Percentiles rank a stretch among this genome's conserved stretches.
Conservation (phyloP, 2,329 filamentous ascomycete species). For the Alternaria incomplexa region DNA sequence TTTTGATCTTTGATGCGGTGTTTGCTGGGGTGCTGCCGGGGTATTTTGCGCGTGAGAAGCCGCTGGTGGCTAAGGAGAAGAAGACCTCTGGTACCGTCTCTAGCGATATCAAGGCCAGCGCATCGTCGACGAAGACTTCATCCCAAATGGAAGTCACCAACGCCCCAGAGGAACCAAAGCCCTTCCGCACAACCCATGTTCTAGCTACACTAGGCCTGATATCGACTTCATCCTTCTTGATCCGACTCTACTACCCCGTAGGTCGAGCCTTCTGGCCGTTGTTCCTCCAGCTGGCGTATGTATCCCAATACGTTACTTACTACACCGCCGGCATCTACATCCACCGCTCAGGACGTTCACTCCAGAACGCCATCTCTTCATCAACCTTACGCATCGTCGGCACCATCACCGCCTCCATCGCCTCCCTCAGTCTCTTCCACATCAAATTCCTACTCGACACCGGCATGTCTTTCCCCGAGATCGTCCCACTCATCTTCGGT, state of each 20-base stretch:
- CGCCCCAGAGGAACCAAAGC: neutral
- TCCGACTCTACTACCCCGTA: slow-evolving; percentile 15
- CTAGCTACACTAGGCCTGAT: neutral
- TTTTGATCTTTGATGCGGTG: slow-evolving; percentile 21
- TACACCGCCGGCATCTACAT: slow-evolving; percentile 5
- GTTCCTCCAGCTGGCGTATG: slow-evolving; percentile 14
- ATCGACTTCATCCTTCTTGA: slow-evolving; percentile 7
- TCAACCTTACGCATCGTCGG: neutral
- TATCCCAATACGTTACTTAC: slow-evolving; percentile 24
- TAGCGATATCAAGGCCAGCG: neutral
- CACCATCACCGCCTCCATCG: neutral
- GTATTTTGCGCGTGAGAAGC: neutral
- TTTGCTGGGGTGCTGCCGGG: slow-evolving; percentile 3
- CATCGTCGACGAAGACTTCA: neutral
- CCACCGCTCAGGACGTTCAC: neutral
- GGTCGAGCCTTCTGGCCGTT: slow-evolving; percentile 11
- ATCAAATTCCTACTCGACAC: neutral
- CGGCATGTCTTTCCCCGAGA: neutral
- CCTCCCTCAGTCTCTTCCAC: neutral
- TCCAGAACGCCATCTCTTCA: neutral
- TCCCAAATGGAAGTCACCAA: neutral
- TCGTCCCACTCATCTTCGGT: neutral
- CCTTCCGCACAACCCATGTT: neutral
- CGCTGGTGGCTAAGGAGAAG: too few relatives aligned
- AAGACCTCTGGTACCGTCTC: neutral